phyloP scores from a whole-genome alignment of 352 stramenopile genomes.

The Globisporangium emineosum region DNA sequence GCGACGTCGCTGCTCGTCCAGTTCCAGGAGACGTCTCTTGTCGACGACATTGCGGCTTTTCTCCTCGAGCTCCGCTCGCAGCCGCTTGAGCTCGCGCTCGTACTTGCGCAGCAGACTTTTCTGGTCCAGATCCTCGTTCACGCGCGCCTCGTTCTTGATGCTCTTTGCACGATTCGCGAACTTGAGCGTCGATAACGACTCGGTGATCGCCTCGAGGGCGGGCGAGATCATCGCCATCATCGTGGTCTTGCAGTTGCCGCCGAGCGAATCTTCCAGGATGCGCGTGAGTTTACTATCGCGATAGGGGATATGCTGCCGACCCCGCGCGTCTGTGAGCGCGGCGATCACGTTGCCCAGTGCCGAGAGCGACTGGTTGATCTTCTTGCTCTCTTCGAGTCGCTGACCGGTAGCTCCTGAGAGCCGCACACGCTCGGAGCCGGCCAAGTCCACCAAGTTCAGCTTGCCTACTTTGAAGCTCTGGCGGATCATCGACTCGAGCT shows the following conservation, averaged over 20 bases:
- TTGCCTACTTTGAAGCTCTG: slow-evolving; percentile 95
- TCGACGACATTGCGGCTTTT: slow-evolving; percentile 93
- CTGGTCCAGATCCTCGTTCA: slow-evolving; percentile 93
- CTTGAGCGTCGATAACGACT: slow-evolving; percentile 93
- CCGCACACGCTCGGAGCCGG: slow-evolving; percentile 88
- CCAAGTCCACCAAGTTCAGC: slow-evolving; percentile 92
- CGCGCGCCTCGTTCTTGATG: slow-evolving; percentile 88
- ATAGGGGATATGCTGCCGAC: slow-evolving; percentile 91
- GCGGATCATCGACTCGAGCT: slow-evolving; percentile 86
- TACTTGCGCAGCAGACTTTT: slow-evolving; percentile 93
- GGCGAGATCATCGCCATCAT: slow-evolving; percentile 97
- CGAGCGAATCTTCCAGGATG: slow-evolving; percentile 87
- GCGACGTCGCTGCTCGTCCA: slow-evolving; percentile 84
- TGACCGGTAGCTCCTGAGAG: slow-evolving; percentile 85
- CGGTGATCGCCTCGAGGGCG: slow-evolving; percentile 84
- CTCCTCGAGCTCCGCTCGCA: slow-evolving; percentile 91
- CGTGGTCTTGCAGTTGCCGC: slow-evolving; percentile 94
- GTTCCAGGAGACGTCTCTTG: slow-evolving; percentile 88
- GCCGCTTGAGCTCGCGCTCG: slow-evolving; percentile 92
- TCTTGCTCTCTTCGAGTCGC: slow-evolving; percentile 90
- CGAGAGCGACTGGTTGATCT: slow-evolving; percentile 92
- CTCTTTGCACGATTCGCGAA: slow-evolving; percentile 93
- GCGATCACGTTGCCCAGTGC: slow-evolving; percentile 91
- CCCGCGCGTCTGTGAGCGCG: slow-evolving; percentile 83
- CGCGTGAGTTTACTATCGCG: slow-evolving; percentile 93